Evolutionary conservation across 768 basidiomycete genomes (phyloP).

Genomic region (Solioccasus polychromus): DNA sequence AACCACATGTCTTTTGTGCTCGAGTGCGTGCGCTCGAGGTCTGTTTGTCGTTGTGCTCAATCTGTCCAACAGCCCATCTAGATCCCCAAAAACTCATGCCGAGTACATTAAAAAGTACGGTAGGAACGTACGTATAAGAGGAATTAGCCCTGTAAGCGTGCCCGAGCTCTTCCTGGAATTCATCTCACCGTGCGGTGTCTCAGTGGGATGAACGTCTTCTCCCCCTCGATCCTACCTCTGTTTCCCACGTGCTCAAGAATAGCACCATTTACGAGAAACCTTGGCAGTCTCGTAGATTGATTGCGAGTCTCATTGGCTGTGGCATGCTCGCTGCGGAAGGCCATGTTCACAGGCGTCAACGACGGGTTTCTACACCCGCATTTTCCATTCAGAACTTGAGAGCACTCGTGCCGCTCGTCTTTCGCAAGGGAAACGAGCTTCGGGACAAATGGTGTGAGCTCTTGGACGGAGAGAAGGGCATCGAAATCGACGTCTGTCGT

Average conservation of each 20-base stretch:
- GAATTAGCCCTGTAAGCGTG: constrained; percentile 62
- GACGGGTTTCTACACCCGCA: constrained; percentile 72
- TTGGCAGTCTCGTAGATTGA: constrained; percentile 69
- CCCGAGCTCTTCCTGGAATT: neutral
- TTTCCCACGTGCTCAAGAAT: constrained; percentile 73
- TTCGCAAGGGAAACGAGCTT: constrained; percentile 62
- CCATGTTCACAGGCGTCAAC: constrained; percentile 72
- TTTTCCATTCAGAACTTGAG: constrained; percentile 80
- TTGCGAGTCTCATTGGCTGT: constrained; percentile 75
- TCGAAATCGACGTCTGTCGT: constrained; percentile 67
- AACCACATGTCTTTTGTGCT: constrained; percentile 56
- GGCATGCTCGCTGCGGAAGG: constrained; percentile 84
- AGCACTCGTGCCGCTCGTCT: constrained; percentile 67
- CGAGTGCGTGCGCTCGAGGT: constrained; percentile 41
- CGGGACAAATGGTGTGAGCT: constrained; percentile 59
- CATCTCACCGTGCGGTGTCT: constrained; percentile 7
- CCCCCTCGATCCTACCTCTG: constrained; percentile 74
- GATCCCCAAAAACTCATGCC: constrained; percentile 55
- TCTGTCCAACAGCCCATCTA: constrained; percentile 41
- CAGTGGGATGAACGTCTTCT: constrained; percentile 81
- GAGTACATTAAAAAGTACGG: constrained; percentile 58
- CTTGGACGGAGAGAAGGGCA: constrained; percentile 27
- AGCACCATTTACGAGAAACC: constrained; percentile 79
- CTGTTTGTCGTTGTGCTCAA: neutral
- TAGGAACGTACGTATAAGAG: constrained; percentile 65